Evolutionary conservation across 2,329 filamentous ascomycete genomes (phyloP), one percentile per base, ranked within the genome.

Genomic region (Diaporthe amygdali): DNA sequence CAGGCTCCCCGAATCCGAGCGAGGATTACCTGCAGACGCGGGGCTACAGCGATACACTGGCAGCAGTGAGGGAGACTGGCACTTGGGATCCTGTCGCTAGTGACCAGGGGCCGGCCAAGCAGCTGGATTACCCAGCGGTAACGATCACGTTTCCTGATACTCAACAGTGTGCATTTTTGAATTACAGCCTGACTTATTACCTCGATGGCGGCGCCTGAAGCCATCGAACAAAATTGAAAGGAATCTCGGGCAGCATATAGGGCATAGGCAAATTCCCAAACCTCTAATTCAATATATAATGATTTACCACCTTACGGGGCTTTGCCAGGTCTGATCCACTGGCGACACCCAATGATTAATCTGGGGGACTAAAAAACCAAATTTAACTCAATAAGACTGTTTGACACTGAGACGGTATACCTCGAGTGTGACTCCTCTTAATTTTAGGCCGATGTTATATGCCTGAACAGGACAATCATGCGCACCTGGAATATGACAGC

Each of bases 281-380:
- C 46, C 10, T 25, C n/a, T 25, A 15, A 25, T 32, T 41, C n/a
- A 20, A 84, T 78, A 63, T n/a, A n/a, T n/a, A n/a, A n/a, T n/a
- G n/a, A n/a, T n/a, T n/a, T n/a, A n/a, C n/a, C n/a, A n/a, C n/a
- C n/a, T n/a, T n/a, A n/a, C n/a, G n/a, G n/a, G n/a, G n/a, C n/a
- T n/a, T n/a, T n/a, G n/a, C n/a, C n/a, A n/a, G n/a, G n/a, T n/a
- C n/a, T n/a, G n/a, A n/a, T n/a, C n/a, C n/a, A n/a, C n/a, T n/a
- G n/a, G n/a, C n/a, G n/a, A n/a, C n/a, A n/a, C n/a, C n/a, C n/a
- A n/a, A n/a, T n/a, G n/a, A n/a, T n/a, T n/a, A n/a, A n/a, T n/a
- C n/a, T n/a, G n/a, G n/a, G n/a, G n/a, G n/a, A n/a, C n/a, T n/a
- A n/a, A n/a, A n/a, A n/a, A n/a, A n/a, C n/a, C n/a, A n/a, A n/a